Evolutionary conservation across 176 grass and related monocot genomes (phyloP), one percentile per base, ranked within the genome.

Genomic region (Lolium rigidum): DNA sequence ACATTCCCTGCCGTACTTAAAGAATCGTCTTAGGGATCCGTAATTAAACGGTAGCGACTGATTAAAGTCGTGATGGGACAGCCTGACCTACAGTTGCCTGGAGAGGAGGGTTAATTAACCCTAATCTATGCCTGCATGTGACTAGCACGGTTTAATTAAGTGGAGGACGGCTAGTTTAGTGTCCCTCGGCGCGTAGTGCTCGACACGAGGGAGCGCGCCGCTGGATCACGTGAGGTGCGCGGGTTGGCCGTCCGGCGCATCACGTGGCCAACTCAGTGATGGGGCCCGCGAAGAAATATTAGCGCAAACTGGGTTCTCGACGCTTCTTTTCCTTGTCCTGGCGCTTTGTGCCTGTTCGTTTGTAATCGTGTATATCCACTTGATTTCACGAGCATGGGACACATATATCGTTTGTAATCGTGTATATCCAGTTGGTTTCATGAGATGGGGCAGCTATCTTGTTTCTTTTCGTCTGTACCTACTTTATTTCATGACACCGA

Each of bases 221-320:
- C 38, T 43, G 67, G 61, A 78, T 87, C 89, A 95, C 81, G 89
- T 95, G 90, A 90, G 10, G 4, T 3, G 20, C 8, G 47, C 3
- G 6, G 74, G 21, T 10, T 3, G 17, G 48, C 49, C 50, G 21
- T 26, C 74, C 37, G 80, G 18, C 31, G 80, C 25, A 39, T 93
- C 91, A 95, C 86, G 91, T 95, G 89, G 94, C 89, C 94, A 93
- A 85, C 94, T 82, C 89, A 77, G 25, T 4, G 26, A 5, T 47
- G 39, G 68, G 58, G 16, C 70, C 70, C 21, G 47, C 54, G 0
- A 1, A 3, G 37, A 52, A 70, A 12, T 14, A 55, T 6, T 17
- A 16, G 2, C 24, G 17, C 7, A 38, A 18, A 10, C 7, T 44
- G 41, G 0, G 7, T 22, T 57, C 65, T n/a, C 18, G 4, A n/a